phyloP scores from a whole-genome alignment of 2,329 filamentous ascomycete species.

The Phyllosticta citrichinensis region DNA sequence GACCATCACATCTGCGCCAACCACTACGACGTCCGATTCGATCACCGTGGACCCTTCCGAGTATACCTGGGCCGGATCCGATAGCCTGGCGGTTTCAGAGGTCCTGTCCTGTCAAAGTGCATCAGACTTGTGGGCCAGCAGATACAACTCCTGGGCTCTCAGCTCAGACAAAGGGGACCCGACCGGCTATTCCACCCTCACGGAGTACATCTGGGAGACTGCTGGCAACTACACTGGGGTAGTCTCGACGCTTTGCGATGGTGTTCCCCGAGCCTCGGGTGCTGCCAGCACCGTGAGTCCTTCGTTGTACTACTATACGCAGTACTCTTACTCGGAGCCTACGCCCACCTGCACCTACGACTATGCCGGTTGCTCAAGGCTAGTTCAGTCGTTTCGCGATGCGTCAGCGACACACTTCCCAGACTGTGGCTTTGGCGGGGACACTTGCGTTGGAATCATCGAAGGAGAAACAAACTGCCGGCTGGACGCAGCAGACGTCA shows the following conservation, averaged over 20 bases:
- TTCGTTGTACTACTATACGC: background rate
- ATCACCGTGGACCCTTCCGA: background rate
- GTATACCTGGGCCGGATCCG: background rate
- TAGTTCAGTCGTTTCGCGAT: background rate
- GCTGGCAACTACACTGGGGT: slow-evolving; percentile 2
- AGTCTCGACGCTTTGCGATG: slow-evolving; percentile 7
- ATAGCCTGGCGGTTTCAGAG: background rate
- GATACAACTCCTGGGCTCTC: background rate
- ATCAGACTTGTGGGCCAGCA: background rate
- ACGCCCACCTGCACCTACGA: slow-evolving; percentile 8
- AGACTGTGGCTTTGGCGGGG: background rate
- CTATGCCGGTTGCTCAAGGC: slow-evolving; percentile 4
- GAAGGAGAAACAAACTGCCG: background rate
- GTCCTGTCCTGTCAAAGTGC: background rate
- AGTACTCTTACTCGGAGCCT: background rate
- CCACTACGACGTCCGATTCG: background rate
- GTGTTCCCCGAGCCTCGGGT: background rate
- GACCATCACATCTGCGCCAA: background rate
- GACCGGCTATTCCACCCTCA: background rate
- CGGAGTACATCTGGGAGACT: background rate
- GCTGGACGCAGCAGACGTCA: slow-evolving; percentile 5
- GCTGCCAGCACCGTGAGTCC: background rate
- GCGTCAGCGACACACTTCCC: background rate
- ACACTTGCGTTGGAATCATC: background rate
- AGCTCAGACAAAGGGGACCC: too few species aligned